Evolutionary conservation across 306 rosid genomes (phyloP).

Genomic region (Vigna unguiculata): DNA sequence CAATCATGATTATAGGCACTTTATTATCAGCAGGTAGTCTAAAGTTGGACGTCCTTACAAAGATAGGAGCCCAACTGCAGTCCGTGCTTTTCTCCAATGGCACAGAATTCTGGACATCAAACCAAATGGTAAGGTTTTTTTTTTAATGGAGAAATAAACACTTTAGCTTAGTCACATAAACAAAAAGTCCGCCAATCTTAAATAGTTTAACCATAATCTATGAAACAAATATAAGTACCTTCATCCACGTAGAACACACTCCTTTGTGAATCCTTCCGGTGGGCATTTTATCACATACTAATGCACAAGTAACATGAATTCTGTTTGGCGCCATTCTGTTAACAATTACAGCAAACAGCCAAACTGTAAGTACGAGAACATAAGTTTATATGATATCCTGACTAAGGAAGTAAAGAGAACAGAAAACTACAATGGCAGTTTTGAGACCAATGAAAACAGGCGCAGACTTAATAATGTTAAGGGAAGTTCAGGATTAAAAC

Average conservation of each 20-base stretch:
- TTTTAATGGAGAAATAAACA: neutral
- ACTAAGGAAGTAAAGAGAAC: neutral
- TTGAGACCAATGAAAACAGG: constrained; percentile 10
- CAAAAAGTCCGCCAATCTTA: constrained; percentile 4
- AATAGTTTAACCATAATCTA: constrained; percentile 21
- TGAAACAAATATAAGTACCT: constrained; percentile 61
- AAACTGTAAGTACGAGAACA: constrained; percentile 37
- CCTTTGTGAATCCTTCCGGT: constrained; percentile 90
- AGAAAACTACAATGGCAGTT: constrained; percentile 28
- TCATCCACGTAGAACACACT: constrained; percentile 98
- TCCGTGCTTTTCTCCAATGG: constrained; percentile 74
- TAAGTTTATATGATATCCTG: neutral
- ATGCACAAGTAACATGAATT: constrained; percentile 96
- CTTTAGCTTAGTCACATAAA: neutral
- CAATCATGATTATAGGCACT: constrained; percentile 94
- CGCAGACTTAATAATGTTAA: neutral
- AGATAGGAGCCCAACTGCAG: constrained; percentile 92
- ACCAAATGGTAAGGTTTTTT: constrained; percentile 24
- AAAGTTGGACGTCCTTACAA: constrained; percentile 95
- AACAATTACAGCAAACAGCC: constrained; percentile 39
- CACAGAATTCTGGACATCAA: constrained; percentile 67
- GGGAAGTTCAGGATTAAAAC: neutral
- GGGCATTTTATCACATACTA: constrained; percentile 79
- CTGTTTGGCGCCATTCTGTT: constrained; percentile 82
- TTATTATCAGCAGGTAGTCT: constrained; percentile 80